Percentiles rank a stretch among this genome's conserved stretches.
Evolutionary conservation across 768 basidiomycete genomes (phyloP).

Genomic region (Tylopilus balloui): DNA sequence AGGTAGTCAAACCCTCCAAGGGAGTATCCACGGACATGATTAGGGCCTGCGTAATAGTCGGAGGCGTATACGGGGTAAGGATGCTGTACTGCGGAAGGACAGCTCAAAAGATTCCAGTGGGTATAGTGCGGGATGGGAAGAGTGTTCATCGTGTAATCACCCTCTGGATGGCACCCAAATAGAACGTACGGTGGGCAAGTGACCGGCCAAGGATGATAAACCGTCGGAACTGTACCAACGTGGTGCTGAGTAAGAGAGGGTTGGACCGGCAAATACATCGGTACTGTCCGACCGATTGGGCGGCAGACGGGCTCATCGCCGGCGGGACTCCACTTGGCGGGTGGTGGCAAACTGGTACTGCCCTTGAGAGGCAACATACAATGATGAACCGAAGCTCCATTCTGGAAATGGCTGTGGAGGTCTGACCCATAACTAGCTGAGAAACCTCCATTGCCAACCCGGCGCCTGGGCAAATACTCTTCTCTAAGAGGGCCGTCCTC

Average conservation of each 20-base stretch:
- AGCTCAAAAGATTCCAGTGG: slow-evolving; percentile 22
- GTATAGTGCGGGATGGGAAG: slow-evolving; percentile 17
- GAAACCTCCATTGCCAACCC: slow-evolving; percentile 27
- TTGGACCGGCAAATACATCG: slow-evolving; percentile 64
- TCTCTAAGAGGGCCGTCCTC: slow-evolving; percentile 79
- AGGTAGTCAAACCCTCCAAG: slow-evolving; percentile 54
- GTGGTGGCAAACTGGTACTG: slow-evolving; percentile 54
- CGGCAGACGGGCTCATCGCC: slow-evolving; percentile 72
- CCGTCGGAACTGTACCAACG: slow-evolving; percentile 28
- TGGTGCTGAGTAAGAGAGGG: slow-evolving; percentile 41
- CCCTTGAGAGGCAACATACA: slow-evolving; percentile 9
- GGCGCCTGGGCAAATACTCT: slow-evolving; percentile 74
- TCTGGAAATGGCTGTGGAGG: background rate
- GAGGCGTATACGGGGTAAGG: slow-evolving; percentile 55
- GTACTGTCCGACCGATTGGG: slow-evolving; percentile 45
- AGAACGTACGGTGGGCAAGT: slow-evolving; percentile 15
- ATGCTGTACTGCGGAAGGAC: slow-evolving; percentile 43
- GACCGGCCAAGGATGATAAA: slow-evolving; percentile 30
- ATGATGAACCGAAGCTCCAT: slow-evolving; percentile 1
- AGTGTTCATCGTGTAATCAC: slow-evolving; percentile 11
- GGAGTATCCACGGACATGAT: slow-evolving; percentile 57
- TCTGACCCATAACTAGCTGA: slow-evolving; percentile 1
- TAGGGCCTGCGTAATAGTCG: slow-evolving; percentile 42
- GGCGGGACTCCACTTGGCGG: slow-evolving; percentile 77
- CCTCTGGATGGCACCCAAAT: slow-evolving; percentile 20